phyloP scores from a whole-genome alignment of 2,329 filamentous ascomycete genomes.

The Cephalotrichum gorgonifer region DNA sequence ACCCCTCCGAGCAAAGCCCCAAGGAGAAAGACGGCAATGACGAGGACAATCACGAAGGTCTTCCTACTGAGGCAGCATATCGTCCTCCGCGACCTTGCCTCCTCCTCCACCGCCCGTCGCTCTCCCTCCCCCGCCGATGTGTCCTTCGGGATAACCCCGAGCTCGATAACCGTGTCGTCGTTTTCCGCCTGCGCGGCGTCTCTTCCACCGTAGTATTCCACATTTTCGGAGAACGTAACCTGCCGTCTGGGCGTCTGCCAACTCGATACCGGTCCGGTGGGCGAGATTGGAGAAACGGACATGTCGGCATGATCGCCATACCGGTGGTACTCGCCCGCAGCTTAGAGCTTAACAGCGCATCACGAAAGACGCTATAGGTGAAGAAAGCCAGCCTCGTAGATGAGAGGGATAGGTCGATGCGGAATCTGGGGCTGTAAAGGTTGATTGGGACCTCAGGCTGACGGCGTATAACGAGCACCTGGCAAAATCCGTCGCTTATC shows the following conservation, averaged over 20 bases:
- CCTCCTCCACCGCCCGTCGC: neutral
- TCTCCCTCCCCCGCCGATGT: no score
- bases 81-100: neutral
- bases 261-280: conserved; percentile 3
- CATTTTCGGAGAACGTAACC: conserved; percentile 1
- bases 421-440: no score
- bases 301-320: conserved; percentile 4
- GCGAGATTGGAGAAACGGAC: conserved; percentile 1
- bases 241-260: conserved; percentile 1
- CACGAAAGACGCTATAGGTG: no score
- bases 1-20: conserved; percentile 1
- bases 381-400: no score
- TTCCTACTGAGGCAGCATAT: conserved; percentile 3
- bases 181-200: neutral
- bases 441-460: no score
- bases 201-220: neutral
- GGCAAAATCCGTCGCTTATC: no score
- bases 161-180: conserved; percentile 1
- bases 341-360: no score
- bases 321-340: no score
- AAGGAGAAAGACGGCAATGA: conserved; percentile 1
- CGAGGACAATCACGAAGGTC: neutral
- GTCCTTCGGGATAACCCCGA: neutral
- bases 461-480: no score
- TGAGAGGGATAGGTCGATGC: no score